Evolutionary conservation across 805 yeast species (phyloP).

Genomic region (Candida ortonii): DNA sequence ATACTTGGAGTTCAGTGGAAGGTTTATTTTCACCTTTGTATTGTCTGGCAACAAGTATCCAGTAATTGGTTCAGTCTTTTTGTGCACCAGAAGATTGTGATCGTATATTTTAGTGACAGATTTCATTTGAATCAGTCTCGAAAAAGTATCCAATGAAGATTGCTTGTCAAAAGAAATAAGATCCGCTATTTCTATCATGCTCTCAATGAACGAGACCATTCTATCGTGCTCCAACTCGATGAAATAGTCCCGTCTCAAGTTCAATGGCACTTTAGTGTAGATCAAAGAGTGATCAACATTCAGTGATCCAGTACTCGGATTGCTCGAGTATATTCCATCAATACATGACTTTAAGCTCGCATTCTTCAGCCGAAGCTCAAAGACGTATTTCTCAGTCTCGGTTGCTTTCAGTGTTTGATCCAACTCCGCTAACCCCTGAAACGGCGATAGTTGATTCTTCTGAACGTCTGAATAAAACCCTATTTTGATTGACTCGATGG

Average conservation of each 20-base stretch:
- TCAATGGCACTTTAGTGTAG: constrained; percentile 27
- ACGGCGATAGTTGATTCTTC: constrained; percentile 3
- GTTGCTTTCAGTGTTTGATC: constrained; percentile 19
- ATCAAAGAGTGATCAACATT: constrained; percentile 25
- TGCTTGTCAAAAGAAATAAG: constrained; percentile 12
- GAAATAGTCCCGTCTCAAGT: constrained; percentile 11
- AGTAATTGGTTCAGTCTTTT: constrained; percentile 31
- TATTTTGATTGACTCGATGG: constrained; percentile 16
- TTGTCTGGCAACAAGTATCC: constrained; percentile 25
- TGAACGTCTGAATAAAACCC: constrained; percentile 14
- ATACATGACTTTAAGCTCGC: constrained; percentile 19
- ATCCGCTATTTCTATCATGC: constrained; percentile 21
- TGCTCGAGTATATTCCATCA: constrained; percentile 22
- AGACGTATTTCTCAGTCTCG: constrained; percentile 27
- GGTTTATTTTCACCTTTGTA: constrained; percentile 22
- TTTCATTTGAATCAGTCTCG: constrained; percentile 30
- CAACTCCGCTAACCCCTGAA: constrained; percentile 22
- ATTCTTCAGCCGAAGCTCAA: constrained; percentile 19
- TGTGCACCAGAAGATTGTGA: constrained; percentile 19
- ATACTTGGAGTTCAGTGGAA: constrained; percentile 32
- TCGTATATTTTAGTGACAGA: constrained; percentile 27
- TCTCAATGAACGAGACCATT: constrained; percentile 29
- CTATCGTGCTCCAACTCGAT: constrained; percentile 28
- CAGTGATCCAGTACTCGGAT: constrained; percentile 4
- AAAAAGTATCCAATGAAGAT: constrained; percentile 19